Conservation (phyloP, 1,284 basidiomycete species). For the Ustilago crameri region DNA sequence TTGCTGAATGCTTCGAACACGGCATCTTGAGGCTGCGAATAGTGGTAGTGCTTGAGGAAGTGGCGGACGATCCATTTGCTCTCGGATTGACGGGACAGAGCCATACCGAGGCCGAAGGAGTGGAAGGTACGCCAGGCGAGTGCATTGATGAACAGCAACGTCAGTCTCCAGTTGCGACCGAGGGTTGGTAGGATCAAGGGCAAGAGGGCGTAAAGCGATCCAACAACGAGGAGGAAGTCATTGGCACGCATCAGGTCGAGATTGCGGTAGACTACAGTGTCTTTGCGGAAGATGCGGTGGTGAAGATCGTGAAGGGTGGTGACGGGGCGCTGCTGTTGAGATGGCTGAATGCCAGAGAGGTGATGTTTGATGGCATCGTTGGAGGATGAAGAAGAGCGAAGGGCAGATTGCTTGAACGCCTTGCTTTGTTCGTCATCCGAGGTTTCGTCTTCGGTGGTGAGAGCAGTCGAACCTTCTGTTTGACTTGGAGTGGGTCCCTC, state of each 20-base stretch:
- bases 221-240: conserved; percentile 77
- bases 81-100: conserved; percentile 85
- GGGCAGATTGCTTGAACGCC: conserved; percentile 18
- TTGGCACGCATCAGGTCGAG: conserved; percentile 82
- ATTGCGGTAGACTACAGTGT: conserved; percentile 83
- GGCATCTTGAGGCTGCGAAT: conserved; percentile 52
- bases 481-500: conserved; percentile 40
- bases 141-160: conserved; percentile 83
- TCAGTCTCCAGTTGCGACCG: conserved; percentile 68
- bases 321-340: conserved; percentile 14
- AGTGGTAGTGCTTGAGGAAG: conserved; percentile 80
- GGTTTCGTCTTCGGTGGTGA: conserved; percentile 41
- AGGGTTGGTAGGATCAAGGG: conserved; percentile 62
- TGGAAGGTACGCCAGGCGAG: conserved; percentile 88
- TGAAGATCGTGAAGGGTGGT: conserved; percentile 84
- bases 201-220: conserved; percentile 73
- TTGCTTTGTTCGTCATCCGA: conserved; percentile 26
- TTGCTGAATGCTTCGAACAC: conserved; percentile 90
- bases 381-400: conserved; percentile 37
- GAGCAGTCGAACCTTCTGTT: conserved; percentile 45
- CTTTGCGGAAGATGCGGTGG: conserved; percentile 89
- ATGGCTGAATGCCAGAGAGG: conserved; percentile 13
- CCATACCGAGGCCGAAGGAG: conserved; percentile 84
- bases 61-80: conserved; percentile 91
- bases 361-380: conserved; percentile 38